Conservation (phyloP, 129 eudicot species). For the Helianthus tuberosus region DNA sequence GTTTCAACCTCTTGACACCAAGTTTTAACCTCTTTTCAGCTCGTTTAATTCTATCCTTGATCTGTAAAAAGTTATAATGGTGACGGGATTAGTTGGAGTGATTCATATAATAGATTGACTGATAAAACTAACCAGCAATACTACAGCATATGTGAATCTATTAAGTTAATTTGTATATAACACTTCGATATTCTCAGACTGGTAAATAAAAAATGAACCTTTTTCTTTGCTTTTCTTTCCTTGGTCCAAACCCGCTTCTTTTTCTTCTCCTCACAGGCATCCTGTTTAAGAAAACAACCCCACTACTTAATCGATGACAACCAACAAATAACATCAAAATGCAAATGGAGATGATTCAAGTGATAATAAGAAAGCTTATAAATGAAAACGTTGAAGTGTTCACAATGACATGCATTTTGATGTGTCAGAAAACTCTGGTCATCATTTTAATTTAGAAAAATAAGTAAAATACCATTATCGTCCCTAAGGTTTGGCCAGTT, state of each 20-base stretch:
- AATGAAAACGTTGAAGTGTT: too few species aligned
- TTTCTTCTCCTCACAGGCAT: background rate
- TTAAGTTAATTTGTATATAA: conserved; percentile 1
- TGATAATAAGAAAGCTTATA: conserved; percentile 5
- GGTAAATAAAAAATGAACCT: conserved; percentile 42
- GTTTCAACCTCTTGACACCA: too few species aligned
- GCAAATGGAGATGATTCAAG: background rate
- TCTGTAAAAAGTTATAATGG: too few species aligned
- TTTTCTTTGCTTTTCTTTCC: conserved; percentile 42
- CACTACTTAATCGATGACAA: too few species aligned
- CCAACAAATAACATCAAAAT: background rate
- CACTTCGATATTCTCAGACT: background rate
- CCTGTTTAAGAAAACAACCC: background rate
- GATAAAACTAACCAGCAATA: conserved; percentile 9
- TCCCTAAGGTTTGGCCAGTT: too few species aligned
- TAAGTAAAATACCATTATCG: too few species aligned
- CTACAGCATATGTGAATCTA: background rate
- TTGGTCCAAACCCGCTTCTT: conserved; percentile 13
- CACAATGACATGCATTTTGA: too few species aligned
- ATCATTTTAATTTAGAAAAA: too few species aligned
- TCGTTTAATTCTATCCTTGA: too few species aligned
- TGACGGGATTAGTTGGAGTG: background rate
- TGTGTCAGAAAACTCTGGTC: too few species aligned
- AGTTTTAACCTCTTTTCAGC: too few species aligned
- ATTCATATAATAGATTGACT: background rate